Evolutionary conservation across 805 yeast genomes (phyloP).

Genomic region (Sungouiozyma ichnusensis): DNA sequence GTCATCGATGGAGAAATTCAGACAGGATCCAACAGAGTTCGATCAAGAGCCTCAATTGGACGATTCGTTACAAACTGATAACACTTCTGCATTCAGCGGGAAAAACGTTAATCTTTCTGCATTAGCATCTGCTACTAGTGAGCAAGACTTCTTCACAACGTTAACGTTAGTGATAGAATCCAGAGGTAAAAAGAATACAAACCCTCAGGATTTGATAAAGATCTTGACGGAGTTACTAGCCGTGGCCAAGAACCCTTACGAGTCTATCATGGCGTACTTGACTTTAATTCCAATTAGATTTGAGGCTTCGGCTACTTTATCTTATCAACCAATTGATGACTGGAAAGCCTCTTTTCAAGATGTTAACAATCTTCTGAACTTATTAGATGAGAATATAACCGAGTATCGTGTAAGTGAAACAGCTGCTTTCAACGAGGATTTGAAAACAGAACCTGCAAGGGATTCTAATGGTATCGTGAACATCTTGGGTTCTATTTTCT

Average conservation of each 20-base stretch:
- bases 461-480: slow-evolving; percentile 54
- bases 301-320: slow-evolving; percentile 58
- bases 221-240: slow-evolving; percentile 52
- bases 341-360: slow-evolving; percentile 69
- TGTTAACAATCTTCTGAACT: slow-evolving; percentile 47
- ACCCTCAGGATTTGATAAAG: slow-evolving; percentile 65
- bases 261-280: slow-evolving; percentile 65
- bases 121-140: slow-evolving; percentile 26
- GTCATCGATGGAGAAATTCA: slow-evolving; percentile 46
- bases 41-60: slow-evolving; percentile 36
- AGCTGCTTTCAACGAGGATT: slow-evolving; percentile 60
- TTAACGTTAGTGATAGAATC: slow-evolving; percentile 70
- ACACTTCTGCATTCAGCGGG: slow-evolving; percentile 12
- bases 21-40: slow-evolving; percentile 64
- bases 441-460: slow-evolving; percentile 63
- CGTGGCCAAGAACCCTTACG: slow-evolving; percentile 52
- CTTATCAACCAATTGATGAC: slow-evolving; percentile 66
- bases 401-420: slow-evolving; percentile 65
- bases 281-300: slow-evolving; percentile 81
- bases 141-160: slow-evolving; percentile 53
- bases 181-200: slow-evolving; percentile 93
- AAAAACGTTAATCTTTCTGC: slow-evolving; percentile 23
- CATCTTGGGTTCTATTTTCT: slow-evolving; percentile 73
- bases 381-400: slow-evolving; percentile 52
- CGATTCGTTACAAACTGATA: not conserved